A percentile compares a stretch with the other conserved stretches of the same genome.
phyloP scores from a whole-genome alignment of 2,329 filamentous ascomycete genomes.

The Beauveria caledonica region DNA sequence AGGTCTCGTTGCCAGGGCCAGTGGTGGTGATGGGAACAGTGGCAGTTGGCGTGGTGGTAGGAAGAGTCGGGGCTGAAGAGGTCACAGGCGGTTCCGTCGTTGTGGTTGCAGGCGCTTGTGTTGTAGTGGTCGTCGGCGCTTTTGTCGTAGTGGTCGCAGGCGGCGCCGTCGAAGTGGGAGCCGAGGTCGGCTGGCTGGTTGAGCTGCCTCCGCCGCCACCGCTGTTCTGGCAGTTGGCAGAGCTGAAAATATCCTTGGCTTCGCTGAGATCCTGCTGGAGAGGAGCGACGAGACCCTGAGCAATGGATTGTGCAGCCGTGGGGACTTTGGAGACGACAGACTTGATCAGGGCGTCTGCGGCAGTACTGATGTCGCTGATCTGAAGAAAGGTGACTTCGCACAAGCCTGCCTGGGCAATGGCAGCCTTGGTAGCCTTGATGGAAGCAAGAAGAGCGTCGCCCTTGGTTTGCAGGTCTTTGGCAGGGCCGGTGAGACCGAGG shows the following conservation, averaged over 20 bases:
- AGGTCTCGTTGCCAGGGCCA: slow-evolving; percentile 3
- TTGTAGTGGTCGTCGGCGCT: neutral
- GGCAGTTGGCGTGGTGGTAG: neutral
- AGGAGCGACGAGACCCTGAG: slow-evolving; percentile 18
- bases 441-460: slow-evolving; percentile 18
- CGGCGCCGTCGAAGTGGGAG: neutral
- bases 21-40: neutral
- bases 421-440: slow-evolving; percentile 21
- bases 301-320: slow-evolving; percentile 20
- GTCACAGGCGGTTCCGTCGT: slow-evolving; percentile 2
- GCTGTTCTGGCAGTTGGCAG: slow-evolving; percentile 23
- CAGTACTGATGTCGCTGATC: slow-evolving; percentile 18
- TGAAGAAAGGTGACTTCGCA: slow-evolving; percentile 20
- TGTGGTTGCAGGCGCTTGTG: neutral
- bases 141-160: neutral
- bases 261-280: slow-evolving; percentile 19
- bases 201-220: slow-evolving; percentile 2
- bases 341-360: slow-evolving; percentile 22
- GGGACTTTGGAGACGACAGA: slow-evolving; percentile 24
- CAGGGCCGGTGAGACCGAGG: slow-evolving; percentile 14
- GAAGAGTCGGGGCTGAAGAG: slow-evolving; percentile 1
- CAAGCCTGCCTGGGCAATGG: slow-evolving; percentile 21
- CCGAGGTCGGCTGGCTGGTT: neutral
- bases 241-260: slow-evolving; percentile 19
- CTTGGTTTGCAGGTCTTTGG: slow-evolving; percentile 19